These are phyloP conservation scores for Trypanosoma melophagium DNA, from an alignment of 208 protist genomes.

Conservation along the genomic window DNA sequence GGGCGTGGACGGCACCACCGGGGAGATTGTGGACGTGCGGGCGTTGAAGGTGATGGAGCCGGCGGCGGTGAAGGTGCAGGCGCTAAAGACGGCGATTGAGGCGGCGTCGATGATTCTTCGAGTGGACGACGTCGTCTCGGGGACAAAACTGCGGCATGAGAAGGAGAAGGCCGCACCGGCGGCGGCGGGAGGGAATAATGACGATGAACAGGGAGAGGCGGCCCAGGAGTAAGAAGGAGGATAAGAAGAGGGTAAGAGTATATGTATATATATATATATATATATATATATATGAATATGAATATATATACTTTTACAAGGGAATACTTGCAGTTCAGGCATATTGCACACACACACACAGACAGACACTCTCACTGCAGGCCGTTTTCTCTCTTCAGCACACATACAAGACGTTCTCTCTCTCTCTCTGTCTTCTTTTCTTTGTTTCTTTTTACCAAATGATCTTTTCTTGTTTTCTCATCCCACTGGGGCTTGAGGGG, in stretches of 20 bases:
- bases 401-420: not conserved
- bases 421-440: constrained; percentile 24
- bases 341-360: too few relatives aligned
- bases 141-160: constrained; percentile 85
- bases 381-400: too few relatives aligned
- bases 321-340: too few relatives aligned
- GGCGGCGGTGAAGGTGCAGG: constrained; percentile 97
- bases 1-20: constrained; percentile 97
- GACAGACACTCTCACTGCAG: too few relatives aligned
- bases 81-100: constrained; percentile 98
- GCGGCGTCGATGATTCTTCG: constrained; percentile 98
- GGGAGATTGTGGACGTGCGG: constrained; percentile 95
- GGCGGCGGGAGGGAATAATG: constrained; percentile 52
- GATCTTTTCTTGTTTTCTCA: not conserved
- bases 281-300: too few relatives aligned
- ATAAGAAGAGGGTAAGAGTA: not conserved
- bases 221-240: constrained; percentile 3
- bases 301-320: too few relatives aligned
- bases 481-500: not conserved
- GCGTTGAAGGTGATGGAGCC: constrained; percentile 98
- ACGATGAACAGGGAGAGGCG: constrained; percentile 52
- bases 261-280: not conserved
- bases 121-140: constrained; percentile 99
- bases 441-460: constrained; percentile 6
- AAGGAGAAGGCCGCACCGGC: constrained; percentile 32